Conservation (phyloP, 1,284 basidiomycete genomes). For the Laetiporus sulphureus region DNA sequence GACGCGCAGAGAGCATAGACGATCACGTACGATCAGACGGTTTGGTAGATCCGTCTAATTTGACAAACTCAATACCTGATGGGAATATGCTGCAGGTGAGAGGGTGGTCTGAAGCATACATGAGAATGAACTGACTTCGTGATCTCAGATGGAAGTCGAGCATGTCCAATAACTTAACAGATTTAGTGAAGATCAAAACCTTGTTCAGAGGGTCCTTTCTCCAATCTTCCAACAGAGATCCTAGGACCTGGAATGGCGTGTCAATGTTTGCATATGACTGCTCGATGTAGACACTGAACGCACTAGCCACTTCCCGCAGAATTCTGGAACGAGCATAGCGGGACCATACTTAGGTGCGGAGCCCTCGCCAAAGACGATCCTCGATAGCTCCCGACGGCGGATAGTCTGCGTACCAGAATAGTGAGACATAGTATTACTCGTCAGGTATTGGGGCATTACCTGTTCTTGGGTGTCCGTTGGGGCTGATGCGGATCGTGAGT, state of each 20-base stretch:
- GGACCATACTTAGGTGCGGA: slow-evolving; percentile 52
- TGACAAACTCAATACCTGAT: slow-evolving; percentile 59
- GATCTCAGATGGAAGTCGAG: slow-evolving; percentile 63
- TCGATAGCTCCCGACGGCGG: slow-evolving; percentile 53
- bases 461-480: slow-evolving; percentile 60
- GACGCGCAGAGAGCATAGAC: slow-evolving; percentile 34
- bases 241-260: slow-evolving; percentile 44
- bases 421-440: too few species aligned
- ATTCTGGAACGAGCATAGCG: slow-evolving; percentile 51
- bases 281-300: slow-evolving; percentile 17
- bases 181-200: slow-evolving; percentile 83
- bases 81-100: too few species aligned
- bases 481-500: slow-evolving; percentile 31
- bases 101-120: too few species aligned
- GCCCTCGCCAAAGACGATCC: slow-evolving; percentile 49
- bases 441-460: slow-evolving; percentile 31
- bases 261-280: slow-evolving; percentile 1
- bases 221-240: slow-evolving; percentile 62
- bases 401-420: slow-evolving; percentile 36
- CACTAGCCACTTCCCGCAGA: slow-evolving; percentile 84
- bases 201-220: slow-evolving; percentile 60
- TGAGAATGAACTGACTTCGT: slow-evolving; percentile 46
- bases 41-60: slow-evolving; percentile 68
- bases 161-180: slow-evolving; percentile 77
- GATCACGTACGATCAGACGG: slow-evolving; percentile 57